Evolutionary conservation across 495 filamentous ascomycete genomes (phyloP), one percentile per base, ranked within the genome.

Genomic region (Jackrogersella multiformis): DNA sequence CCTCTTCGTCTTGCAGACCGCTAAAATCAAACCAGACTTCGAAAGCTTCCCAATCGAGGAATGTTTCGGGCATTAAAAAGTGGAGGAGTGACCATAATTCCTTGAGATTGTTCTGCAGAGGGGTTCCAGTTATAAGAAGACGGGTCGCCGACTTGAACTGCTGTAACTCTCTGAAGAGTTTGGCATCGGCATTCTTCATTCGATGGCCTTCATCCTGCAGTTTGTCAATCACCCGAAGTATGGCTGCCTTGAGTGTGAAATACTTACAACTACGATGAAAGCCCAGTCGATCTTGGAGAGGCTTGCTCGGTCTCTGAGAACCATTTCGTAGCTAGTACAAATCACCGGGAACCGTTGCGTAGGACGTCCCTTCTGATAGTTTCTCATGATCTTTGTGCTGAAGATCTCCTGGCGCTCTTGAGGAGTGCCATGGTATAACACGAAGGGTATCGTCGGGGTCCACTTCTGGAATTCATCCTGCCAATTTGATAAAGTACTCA

Each of bases 11-110:
- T 60, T 94, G 85, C 4, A 97, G 81, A 5, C 91, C 93, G 0
- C 90, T 92, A 66, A 99, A 99, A 72, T 99, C 94, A 66, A 99
- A 99, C 92, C 93, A 97, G 32, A 85, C 86, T 76, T 97, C 92
- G 63, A 99, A 99, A 9, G 90, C 88, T 64, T 92, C 88, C 72
- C 94, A 87, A 73, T 96, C 90, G 59, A 92, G 87, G 72, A 99
- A 99, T 36, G 97, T 92, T 36, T 91, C 89, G 1, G 95, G 95
- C 41, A 99, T 85, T 2, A 99, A 81, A 67, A 98, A 99, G 74
- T 98, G 92, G 1, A 99, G 82, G 13, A 99, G 80, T 0, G 95
- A 97, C 95, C 95, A 99, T 2, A 99, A 78, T 70, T 99, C 95
- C 13, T 91, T 88, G 4, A 99, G 87, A 70, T 97, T 99, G 69